These are phyloP conservation scores for Blepharisma japonicum DNA, from an alignment of 73 alveolate genomes.

Conservation along the genomic window DNA sequence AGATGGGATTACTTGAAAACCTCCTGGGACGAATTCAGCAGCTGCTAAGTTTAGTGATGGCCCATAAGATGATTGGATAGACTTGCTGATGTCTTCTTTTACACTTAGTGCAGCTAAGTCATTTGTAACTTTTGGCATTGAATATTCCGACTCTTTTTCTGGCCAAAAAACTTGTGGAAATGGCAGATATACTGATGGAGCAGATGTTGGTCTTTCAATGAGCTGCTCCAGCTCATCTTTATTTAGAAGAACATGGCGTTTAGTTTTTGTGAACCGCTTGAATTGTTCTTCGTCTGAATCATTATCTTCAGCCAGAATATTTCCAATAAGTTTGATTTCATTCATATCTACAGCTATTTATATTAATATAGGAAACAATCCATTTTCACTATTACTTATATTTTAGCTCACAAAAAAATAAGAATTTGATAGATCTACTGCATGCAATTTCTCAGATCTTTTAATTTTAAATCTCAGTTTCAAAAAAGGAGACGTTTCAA, in stretches of 20 bases:
- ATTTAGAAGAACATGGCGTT: slow-evolving; percentile 29
- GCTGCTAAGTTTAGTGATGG: slow-evolving; percentile 19
- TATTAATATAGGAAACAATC: too few relatives aligned
- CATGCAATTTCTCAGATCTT: too few relatives aligned
- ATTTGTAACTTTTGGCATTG: neutral
- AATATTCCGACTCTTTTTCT: neutral
- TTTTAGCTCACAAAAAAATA: too few relatives aligned
- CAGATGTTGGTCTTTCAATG: slow-evolving; percentile 27
- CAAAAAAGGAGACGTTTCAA: too few relatives aligned
- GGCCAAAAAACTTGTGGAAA: neutral
- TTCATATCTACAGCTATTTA: neutral
- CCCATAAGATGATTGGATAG: too few relatives aligned
- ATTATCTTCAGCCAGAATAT: slow-evolving; percentile 51
- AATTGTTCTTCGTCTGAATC: slow-evolving; percentile 6
- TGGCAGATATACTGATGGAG: slow-evolving; percentile 12
- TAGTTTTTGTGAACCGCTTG: slow-evolving; percentile 30
- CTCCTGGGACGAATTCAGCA: slow-evolving; percentile 23
- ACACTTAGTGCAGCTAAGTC: neutral
- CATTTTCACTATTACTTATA: too few relatives aligned
- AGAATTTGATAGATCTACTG: too few relatives aligned
- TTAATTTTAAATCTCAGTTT: too few relatives aligned
- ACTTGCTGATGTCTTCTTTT: neutral
- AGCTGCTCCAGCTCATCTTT: slow-evolving; percentile 22
- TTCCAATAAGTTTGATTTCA: slow-evolving; percentile 43
- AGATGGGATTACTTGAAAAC: slow-evolving; percentile 33